A percentile compares a stretch with the other conserved stretches of the same genome.
Evolutionary conservation across 768 basidiomycete genomes (phyloP).

Genomic region (Serendipita vermifera): DNA sequence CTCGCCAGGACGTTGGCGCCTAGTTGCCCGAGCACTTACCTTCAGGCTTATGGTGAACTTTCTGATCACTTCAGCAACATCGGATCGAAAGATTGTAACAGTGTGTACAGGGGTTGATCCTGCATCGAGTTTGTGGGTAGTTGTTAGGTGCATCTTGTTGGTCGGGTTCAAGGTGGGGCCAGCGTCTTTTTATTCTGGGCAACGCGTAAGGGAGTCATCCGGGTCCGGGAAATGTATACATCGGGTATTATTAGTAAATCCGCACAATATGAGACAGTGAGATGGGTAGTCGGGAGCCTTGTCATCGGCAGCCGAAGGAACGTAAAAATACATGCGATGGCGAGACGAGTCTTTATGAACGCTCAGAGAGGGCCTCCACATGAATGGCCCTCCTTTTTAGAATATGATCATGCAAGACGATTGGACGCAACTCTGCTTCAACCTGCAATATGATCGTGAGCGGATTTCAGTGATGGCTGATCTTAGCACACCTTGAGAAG

Average conservation of each 20-base stretch:
- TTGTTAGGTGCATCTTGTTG: background rate
- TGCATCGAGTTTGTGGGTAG: slow-evolving; percentile 9
- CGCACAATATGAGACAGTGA: too few relatives aligned
- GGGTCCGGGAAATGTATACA: too few relatives aligned
- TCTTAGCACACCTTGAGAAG: slow-evolving; percentile 61
- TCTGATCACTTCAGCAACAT: slow-evolving; percentile 44
- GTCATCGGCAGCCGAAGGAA: too few relatives aligned
- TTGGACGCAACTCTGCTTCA: slow-evolving; percentile 43
- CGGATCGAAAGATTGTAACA: slow-evolving; percentile 44
- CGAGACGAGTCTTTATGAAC: background rate
- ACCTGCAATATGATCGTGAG: slow-evolving; percentile 25
- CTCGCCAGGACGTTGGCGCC: background rate
- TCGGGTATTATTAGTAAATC: too few relatives aligned
- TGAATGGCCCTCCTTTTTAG: slow-evolving; percentile 42
- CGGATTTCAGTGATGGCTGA: background rate
- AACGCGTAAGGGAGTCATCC: too few relatives aligned
- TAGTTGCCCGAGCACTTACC: slow-evolving; percentile 26
- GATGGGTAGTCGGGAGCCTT: too few relatives aligned
- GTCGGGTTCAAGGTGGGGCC: background rate
- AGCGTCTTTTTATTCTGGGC: background rate
- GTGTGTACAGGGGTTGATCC: slow-evolving; percentile 15
- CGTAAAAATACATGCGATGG: background rate
- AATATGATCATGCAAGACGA: slow-evolving; percentile 43
- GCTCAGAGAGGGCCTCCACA: slow-evolving; percentile 24
- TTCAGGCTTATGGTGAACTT: slow-evolving; percentile 36